Base-by-base conservation (phyloP, 306 rosid species). In the Trichosanthes cucumerina region DNA sequence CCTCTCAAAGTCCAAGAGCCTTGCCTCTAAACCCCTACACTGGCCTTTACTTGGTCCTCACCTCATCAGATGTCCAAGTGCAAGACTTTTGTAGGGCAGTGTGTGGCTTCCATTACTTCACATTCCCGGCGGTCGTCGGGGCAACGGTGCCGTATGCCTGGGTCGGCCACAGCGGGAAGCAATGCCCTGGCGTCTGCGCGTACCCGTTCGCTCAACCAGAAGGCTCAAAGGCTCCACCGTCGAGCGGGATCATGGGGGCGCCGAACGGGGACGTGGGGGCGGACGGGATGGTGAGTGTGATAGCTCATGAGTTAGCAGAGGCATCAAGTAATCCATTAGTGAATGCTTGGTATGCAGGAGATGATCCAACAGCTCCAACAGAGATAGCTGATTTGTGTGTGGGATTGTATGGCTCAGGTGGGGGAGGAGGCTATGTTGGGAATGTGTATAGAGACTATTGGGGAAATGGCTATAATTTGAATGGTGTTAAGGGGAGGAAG, bases 271-370 rank as follows among this genome's bases (percentile, higher is more conserved):
- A 87, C 26, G 86, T 78, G 28, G 91, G 91, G 19, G 46, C 75
- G 7, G 91, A 85, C 36, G 91, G 91, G 43, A 85, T 87, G 88
- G 79, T 87, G 53, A 87, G 91, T 57, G 91, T 87, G 86, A 50
- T 87, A 36, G 88, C 84, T 69, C 91, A 87, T 62, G 91, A 87
- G 86, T 85, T 87, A 8, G 91, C 91, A 1, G 91, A 87, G 49
- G 82, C 64, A 54, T 73, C 87, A 13, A 87, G 91, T 18, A 85
- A 87, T 52, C 91, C 91, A 1, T 79, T 87, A 23, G 88, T 87
- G 78, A 87, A 87, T 68, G 88, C 88, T 3, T 87, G 91, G 91
- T 87, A 87, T 56, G 91, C 91, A 9, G 91, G 91, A 5, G 86
- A 85, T 75, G 87, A 87, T 31, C 88, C 91, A 16, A 85, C 81